Evolutionary conservation across 2,329 filamentous ascomycete species (phyloP).

Genomic region (Basipetospora chlamydospora): DNA sequence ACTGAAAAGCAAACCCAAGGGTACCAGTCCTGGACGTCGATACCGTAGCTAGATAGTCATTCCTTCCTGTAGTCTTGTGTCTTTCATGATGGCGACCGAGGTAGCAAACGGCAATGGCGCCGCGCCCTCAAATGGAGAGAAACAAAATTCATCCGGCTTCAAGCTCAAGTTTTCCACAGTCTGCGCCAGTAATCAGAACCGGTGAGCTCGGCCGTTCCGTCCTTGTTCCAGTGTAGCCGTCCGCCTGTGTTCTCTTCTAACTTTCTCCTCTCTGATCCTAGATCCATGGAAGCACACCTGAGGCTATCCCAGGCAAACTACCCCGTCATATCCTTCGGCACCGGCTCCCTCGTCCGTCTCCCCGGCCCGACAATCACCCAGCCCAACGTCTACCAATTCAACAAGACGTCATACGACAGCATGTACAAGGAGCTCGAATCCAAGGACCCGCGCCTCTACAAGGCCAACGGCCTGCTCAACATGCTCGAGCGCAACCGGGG

Average conservation of each 20-base stretch:
- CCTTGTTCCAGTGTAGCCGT: conserved; percentile 13
- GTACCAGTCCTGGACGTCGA: too few relatives aligned
- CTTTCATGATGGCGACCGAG: conserved; percentile 10
- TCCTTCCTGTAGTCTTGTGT: too few relatives aligned
- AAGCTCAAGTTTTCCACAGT: conserved; percentile 96
- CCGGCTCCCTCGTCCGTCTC: conserved; percentile 82
- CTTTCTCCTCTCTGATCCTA: too few relatives aligned
- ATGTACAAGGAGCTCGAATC: conserved; percentile 84
- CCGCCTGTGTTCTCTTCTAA: too few relatives aligned
- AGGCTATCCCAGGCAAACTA: conserved; percentile 74
- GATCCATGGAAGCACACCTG: conserved; percentile 98
- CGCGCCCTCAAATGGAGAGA: conserved; percentile 25
- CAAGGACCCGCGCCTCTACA: conserved; percentile 80
- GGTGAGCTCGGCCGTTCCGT: conserved; percentile 36
- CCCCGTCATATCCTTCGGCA: conserved; percentile 97
- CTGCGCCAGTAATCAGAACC: conserved; percentile 97
- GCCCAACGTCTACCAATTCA: conserved; percentile 97
- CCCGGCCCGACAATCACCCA: conserved; percentile 83
- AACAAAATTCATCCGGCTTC: conserved; percentile 46
- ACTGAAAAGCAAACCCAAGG: too few relatives aligned
- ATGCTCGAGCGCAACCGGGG: conserved; percentile 88
- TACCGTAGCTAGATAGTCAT: too few relatives aligned
- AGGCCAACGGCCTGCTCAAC: conserved; percentile 81
- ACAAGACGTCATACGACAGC: conserved; percentile 84
- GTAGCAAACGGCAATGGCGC: conserved; percentile 14